Base-by-base conservation (phyloP, 2,329 filamentous ascomycete species). In the Sarocladium oryzae region DNA sequence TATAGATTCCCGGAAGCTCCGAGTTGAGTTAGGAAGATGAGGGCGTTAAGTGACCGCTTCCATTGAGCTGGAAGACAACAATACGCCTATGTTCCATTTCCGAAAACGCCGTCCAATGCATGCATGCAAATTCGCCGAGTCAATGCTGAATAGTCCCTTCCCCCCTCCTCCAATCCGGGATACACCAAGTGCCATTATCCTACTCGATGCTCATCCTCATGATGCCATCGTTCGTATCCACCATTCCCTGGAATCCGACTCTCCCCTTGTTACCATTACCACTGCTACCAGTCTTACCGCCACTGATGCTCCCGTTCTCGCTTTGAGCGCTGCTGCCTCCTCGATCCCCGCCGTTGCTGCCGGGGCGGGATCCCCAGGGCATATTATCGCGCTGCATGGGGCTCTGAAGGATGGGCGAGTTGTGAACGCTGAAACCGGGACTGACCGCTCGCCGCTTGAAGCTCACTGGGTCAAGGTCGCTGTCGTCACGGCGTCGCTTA, bases 141-240 rank as follows among this genome's bases (percentile, higher is more conserved):
- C 11, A 20, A 23, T 13, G 20, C 20, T 52, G n/a, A 16, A 18
- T 11, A 35, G 23, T 51, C 10, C 20, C 15, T 46, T 38, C 20
- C 32, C 4, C 37, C 20, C 7, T 41, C 37, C 6, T 20, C 21
- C 18, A 21, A 20, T 45, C 40, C 6, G 9, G 40, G 6, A 45
- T n/a, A n/a, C n/a, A n/a, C n/a, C n/a, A n/a, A n/a, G 23, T 18
- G 10, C 6, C 26, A 28, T 10, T 7, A 33, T 20, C 24, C 43
- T 72, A 96, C 66, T 96, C 91, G 61, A 96, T 96, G 67, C 88
- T 96, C 88, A 97, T 93, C 61, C 92, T 90, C 86, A 96, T 96
- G 57, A 96, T 76, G 2, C 90, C 88, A 66, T 96, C 92, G 64
- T 89, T 89, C n/a, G 92, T 92, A 68, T 96, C 92, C 16, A 82